Evolutionary conservation across 805 yeast genomes (phyloP).

Genomic region (Saccharomyces kudriavzevii): DNA sequence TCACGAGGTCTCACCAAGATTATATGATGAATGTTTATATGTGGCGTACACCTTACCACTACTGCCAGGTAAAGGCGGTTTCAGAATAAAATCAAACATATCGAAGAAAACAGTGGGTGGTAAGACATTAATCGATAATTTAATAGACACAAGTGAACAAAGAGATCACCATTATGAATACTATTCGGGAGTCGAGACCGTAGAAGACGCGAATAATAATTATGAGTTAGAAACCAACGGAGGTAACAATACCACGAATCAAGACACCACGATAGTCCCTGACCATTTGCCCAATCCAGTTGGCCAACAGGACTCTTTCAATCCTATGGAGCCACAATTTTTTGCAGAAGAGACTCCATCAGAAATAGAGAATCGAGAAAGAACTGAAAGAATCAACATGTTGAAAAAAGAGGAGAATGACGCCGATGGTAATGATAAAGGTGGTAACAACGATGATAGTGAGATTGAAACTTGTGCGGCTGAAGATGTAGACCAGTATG

Average conservation of each 20-base stretch:
- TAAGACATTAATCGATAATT: slow-evolving; percentile 53
- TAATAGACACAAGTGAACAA: slow-evolving; percentile 74
- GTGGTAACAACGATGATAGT: slow-evolving; percentile 16
- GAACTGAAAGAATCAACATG: slow-evolving; percentile 13
- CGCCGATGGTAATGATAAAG: slow-evolving; percentile 9
- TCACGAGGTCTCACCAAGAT: slow-evolving; percentile 78
- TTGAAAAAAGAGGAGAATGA: background rate
- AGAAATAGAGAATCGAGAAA: slow-evolving; percentile 15
- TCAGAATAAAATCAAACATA: slow-evolving; percentile 60
- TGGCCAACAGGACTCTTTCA: slow-evolving; percentile 49
- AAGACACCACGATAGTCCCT: slow-evolving; percentile 15
- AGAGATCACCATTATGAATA: slow-evolving; percentile 89
- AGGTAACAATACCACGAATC: slow-evolving; percentile 9
- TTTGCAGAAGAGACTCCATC: slow-evolving; percentile 44
- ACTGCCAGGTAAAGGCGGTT: slow-evolving; percentile 75
- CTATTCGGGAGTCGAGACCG: slow-evolving; percentile 65
- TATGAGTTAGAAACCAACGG: slow-evolving; percentile 30
- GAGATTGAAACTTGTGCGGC: background rate
- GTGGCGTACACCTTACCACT: slow-evolving; percentile 84
- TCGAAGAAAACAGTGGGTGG: slow-evolving; percentile 35
- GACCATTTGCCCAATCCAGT: slow-evolving; percentile 23
- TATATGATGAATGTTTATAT: slow-evolving; percentile 88
- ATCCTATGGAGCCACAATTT: slow-evolving; percentile 89
- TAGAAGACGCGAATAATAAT: slow-evolving; percentile 44
- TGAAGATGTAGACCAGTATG: background rate